phyloP scores from a whole-genome alignment of 2,329 filamentous ascomycete species.

The Neofusicoccum parvum region DNA sequence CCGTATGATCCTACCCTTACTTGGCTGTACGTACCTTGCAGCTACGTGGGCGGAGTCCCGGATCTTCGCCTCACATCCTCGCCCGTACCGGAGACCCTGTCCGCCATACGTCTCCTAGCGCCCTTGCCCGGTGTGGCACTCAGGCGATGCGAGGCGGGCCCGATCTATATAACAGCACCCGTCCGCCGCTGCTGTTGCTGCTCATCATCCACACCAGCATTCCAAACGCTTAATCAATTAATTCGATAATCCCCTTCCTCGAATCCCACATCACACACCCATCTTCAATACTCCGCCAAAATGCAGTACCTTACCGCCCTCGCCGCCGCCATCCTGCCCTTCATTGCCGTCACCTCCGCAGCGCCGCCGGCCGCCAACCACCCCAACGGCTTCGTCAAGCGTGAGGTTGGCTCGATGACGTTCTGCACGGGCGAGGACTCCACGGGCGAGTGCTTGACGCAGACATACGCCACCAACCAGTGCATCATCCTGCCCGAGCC shows the following conservation, averaged over 20 bases:
- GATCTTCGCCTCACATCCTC: conserved; percentile 9
- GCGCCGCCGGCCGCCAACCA: conserved; percentile 6
- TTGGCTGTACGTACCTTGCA: neutral
- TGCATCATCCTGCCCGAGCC: conserved; percentile 16
- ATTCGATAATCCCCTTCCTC: neutral
- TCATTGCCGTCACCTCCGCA: conserved; percentile 9
- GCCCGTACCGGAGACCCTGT: neutral
- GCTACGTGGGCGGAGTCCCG: neutral
- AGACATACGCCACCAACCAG: conserved; percentile 8
- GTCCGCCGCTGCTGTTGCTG: neutral
- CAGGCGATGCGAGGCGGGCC: neutral
- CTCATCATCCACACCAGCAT: neutral
- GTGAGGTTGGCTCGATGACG: conserved; percentile 8
- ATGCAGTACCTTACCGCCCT: conserved; percentile 16
- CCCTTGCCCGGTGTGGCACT: neutral
- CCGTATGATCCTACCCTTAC: conserved; percentile 5
- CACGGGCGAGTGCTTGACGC: conserved; percentile 10
- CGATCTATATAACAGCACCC: neutral
- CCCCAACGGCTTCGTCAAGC: conserved; percentile 16
- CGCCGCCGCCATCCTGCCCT: conserved; percentile 9
- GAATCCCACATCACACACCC: neutral
- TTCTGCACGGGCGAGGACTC: conserved; percentile 18
- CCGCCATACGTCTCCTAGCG: neutral
- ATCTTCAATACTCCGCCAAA: neutral
- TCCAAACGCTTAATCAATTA: neutral